Percentiles rank a stretch among this genome's conserved stretches.
Conservation (phyloP, 306 rosid genomes). For the Hippophae tibetana region DNA sequence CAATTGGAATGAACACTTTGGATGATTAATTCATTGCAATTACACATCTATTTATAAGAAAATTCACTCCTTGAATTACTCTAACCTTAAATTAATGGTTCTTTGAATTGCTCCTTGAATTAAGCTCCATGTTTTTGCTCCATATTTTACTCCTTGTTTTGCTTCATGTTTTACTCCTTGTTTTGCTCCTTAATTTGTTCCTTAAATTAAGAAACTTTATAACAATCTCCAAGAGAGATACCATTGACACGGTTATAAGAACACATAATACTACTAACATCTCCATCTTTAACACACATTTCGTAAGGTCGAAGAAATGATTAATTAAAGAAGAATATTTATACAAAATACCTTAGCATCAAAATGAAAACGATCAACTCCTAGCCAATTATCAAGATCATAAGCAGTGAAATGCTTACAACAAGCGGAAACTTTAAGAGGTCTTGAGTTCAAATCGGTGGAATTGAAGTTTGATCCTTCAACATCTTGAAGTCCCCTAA, state of each 20-base stretch:
- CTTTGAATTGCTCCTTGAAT: no score
- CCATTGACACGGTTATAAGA: slow-evolving; percentile 13
- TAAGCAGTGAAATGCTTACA: slow-evolving; percentile 17
- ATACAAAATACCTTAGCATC: slow-evolving; percentile 7
- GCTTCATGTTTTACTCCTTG: no score
- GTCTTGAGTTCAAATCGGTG: slow-evolving; percentile 12
- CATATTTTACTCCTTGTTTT: no score
- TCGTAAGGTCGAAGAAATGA: slow-evolving; percentile 8
- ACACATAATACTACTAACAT: slow-evolving; percentile 23
- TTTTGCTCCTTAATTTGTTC: no score
- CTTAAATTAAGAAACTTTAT: no score
- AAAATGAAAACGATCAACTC: slow-evolving; percentile 17
- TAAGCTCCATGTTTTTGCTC: no score
- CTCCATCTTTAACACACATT: slow-evolving; percentile 20
- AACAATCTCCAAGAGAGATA: no score
- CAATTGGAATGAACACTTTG: no score
- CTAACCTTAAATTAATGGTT: no score
- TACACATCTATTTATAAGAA: no score
- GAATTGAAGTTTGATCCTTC: slow-evolving; percentile 7
- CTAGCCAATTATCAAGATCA: slow-evolving; percentile 13
- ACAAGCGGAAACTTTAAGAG: slow-evolving; percentile 18
- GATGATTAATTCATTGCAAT: no score
- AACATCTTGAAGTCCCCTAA: slow-evolving; percentile 22
- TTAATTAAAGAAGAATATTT: background rate
- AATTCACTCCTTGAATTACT: no score